Conservation (phyloP, 2,329 filamentous ascomycete species). For the Pseudopithomyces chartarum region DNA sequence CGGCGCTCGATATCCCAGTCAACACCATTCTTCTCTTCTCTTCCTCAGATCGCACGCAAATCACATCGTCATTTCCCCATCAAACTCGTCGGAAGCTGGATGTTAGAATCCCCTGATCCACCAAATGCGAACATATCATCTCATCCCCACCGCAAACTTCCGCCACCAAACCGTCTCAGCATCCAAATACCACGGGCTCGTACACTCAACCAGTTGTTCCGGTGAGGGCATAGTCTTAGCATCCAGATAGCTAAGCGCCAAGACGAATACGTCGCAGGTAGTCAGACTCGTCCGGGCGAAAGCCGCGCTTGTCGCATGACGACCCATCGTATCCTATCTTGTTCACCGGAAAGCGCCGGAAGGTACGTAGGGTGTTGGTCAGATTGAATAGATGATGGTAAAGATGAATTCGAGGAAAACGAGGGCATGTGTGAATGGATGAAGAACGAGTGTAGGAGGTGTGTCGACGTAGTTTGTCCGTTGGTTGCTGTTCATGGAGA, state of each 20-base stretch:
- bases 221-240: conserved; percentile 25
- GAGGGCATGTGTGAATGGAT: not conserved
- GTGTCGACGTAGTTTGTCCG: not conserved
- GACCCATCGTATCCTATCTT: conserved; percentile 28
- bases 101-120: no score
- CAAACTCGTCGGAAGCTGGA: no score
- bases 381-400: not conserved
- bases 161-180: conserved; percentile 41
- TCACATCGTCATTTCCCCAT: no score
- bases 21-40: no score
- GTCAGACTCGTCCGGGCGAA: conserved; percentile 40
- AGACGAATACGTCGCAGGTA: conserved; percentile 41
- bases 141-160: conserved; percentile 42
- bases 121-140: conserved; percentile 58
- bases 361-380: not conserved
- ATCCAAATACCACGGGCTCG: conserved; percentile 41
- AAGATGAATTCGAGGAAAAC: not conserved
- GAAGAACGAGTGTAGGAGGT: not conserved
- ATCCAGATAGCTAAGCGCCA: conserved; percentile 33
- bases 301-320: conserved; percentile 29
- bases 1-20: no score
- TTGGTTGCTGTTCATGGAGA: conserved; percentile 7
- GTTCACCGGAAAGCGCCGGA: not conserved
- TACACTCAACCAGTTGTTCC: conserved; percentile 34
- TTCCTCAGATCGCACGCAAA: no score